Evolutionary conservation across 2,329 filamentous ascomycete genomes (phyloP).

Genomic region (Diaporthe eres): DNA sequence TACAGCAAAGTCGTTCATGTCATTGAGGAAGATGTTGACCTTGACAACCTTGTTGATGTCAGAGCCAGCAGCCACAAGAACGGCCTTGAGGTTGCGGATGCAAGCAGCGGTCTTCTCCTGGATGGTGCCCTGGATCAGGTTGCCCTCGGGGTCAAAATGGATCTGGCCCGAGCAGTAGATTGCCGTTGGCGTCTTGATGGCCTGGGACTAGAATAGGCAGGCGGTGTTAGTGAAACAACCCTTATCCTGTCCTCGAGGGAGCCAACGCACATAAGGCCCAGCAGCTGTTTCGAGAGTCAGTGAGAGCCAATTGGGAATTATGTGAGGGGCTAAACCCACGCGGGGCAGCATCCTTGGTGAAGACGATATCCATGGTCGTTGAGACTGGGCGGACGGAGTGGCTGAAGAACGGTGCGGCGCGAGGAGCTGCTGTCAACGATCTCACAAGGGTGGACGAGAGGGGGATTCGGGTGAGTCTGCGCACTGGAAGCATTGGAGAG

Average conservation of each 20-base stretch:
- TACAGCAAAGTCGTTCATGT: slow-evolving; percentile 89
- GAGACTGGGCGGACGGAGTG: slow-evolving; percentile 30
- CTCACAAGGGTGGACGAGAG: slow-evolving; percentile 38
- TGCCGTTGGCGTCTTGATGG: slow-evolving; percentile 74
- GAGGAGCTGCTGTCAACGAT: slow-evolving; percentile 37
- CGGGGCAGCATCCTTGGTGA: slow-evolving; percentile 71
- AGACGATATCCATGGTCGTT: slow-evolving; percentile 52
- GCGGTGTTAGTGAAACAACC: slow-evolving; percentile 18
- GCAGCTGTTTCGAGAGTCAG: slow-evolving; percentile 60
- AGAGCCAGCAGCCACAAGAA: slow-evolving; percentile 86
- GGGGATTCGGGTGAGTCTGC: slow-evolving; percentile 7
- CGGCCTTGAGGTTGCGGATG: slow-evolving; percentile 85
- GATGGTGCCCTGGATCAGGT: slow-evolving; percentile 71
- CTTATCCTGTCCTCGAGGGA: not conserved
- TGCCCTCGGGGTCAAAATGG: slow-evolving; percentile 72
- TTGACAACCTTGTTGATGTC: slow-evolving; percentile 87
- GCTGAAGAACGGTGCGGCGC: slow-evolving; percentile 16
- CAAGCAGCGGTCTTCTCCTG: slow-evolving; percentile 74
- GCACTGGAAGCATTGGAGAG: slow-evolving; percentile 36
- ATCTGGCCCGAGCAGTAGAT: slow-evolving; percentile 81
- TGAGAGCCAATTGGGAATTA: not conserved
- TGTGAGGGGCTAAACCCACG: slow-evolving; percentile 58
- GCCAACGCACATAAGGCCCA: slow-evolving; percentile 71
- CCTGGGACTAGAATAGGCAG: slow-evolving; percentile 67
- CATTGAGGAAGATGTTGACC: slow-evolving; percentile 90